Evolutionary conservation across 345 rosid genomes (phyloP), one percentile per base, ranked within the genome.

Genomic region (Populus nigra): DNA sequence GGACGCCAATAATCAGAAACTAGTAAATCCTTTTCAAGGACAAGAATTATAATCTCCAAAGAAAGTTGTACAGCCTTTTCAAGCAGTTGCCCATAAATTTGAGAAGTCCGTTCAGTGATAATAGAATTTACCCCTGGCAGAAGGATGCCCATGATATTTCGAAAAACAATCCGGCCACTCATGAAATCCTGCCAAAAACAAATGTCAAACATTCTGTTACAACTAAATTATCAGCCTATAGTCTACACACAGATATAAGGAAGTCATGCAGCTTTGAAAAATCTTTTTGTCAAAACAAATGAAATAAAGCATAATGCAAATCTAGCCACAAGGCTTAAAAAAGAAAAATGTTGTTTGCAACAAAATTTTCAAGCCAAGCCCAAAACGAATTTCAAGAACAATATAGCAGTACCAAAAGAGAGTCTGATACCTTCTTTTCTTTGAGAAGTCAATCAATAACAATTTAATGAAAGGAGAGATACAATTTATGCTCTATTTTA

Each of bases 1-100:
- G 99, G 99, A 69, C 97, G 97, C 98, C 98, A 95, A 79, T 87
- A 89, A 85, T 95, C 99, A 69, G 97, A 90, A 81, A 95, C 85
- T 77, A 86, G 69, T 55, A 84, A 55, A 85, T 95, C 99, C 84
- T 91, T 95, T 79, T 93, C 98, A 59, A 95, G 83, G 81, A 92
- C 84, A 78, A 93, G 93, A 74, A 91, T 82, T 69, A 95, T 81
- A 73, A 92, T 92, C 79, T 93, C 99, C 88, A 95, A 84, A 75
- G 92, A 90, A 59, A 92, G 96, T 73, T 86, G 93, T 81, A 95
- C 96, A 72, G 98, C 98, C 85, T 91, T 95, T 85, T 95, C 99
- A 69, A 95, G 78, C 72, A 89, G 90, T 76, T 80, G 90, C 38
- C 99, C 99, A 83, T 91, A 89, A 61, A 87, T 85, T 88, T 93